phyloP scores from a whole-genome alignment of 257 asterid species.

The Salvia hispanica region DNA sequence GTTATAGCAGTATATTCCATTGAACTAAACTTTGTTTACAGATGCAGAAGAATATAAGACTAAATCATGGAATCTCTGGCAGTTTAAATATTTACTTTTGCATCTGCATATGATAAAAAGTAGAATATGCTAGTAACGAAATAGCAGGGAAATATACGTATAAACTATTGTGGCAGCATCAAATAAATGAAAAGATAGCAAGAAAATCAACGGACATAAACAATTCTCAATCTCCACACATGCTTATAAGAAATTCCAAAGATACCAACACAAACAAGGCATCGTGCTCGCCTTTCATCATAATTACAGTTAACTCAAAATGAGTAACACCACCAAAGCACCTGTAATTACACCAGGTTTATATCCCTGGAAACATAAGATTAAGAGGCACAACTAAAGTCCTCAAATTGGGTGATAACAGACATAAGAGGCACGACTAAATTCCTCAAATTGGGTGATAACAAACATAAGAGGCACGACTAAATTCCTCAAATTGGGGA shows the following conservation, averaged over 20 bases:
- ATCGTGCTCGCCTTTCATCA: background rate
- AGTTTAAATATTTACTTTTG: slow-evolving; percentile 12
- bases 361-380: background rate
- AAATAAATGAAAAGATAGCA: background rate
- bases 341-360: background rate
- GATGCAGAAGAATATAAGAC: background rate
- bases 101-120: slow-evolving; percentile 1
- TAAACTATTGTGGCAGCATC: slow-evolving; percentile 15
- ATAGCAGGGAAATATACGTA: background rate
- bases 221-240: background rate
- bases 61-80: background rate
- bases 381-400: background rate
- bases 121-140: background rate
- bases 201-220: background rate
- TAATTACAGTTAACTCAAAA: background rate
- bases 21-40: background rate
- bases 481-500: background rate
- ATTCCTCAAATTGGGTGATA: no score
- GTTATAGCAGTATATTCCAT: background rate
- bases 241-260: background rate
- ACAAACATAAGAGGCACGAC: background rate
- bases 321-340: background rate
- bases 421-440: background rate
- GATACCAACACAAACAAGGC: background rate
- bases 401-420: background rate